Conservation (phyloP, 2,329 filamentous ascomycete genomes). For the Rhinocladiella mackenziei region DNA sequence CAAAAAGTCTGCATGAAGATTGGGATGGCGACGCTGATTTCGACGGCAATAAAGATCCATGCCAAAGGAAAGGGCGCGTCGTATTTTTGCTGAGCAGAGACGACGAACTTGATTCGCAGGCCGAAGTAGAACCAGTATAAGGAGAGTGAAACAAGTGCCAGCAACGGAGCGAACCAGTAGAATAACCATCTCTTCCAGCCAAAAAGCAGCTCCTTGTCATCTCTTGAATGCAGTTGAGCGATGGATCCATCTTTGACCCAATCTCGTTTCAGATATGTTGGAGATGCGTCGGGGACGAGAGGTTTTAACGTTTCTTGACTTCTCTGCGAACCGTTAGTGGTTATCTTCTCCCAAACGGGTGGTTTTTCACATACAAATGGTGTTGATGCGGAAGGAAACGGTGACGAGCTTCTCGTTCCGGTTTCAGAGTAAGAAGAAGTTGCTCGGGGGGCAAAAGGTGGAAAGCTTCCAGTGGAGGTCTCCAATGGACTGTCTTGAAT, state of each 20-base stretch:
- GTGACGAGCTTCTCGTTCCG: conserved; percentile 25
- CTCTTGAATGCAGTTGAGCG: conserved; percentile 36
- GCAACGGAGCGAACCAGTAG: conserved; percentile 33
- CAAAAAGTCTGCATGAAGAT: conserved; percentile 56
- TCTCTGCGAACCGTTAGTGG: conserved; percentile 30
- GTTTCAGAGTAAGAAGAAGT: conserved; percentile 19
- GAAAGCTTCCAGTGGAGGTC: conserved; percentile 8
- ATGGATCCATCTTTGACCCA: conserved; percentile 39
- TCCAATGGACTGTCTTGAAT: conserved; percentile 15
- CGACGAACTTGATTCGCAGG: conserved; percentile 51
- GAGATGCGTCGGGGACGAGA: conserved; percentile 32
- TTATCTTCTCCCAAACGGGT: conserved; percentile 2
- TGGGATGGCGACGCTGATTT: conserved; percentile 49
- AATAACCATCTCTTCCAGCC: conserved; percentile 39
- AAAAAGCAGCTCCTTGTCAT: conserved; percentile 38
- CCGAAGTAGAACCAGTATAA: conserved; percentile 47
- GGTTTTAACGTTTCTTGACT: conserved; percentile 36
- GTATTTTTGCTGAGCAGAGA: conserved; percentile 47
- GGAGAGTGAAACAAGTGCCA: conserved; percentile 36
- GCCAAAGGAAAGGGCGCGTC: conserved; percentile 47
- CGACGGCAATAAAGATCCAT: conserved; percentile 56
- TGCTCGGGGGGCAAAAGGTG: conserved; percentile 22
- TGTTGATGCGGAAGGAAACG: conserved; percentile 27
- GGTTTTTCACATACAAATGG: conserved; percentile 31
- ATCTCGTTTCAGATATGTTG: conserved; percentile 34